Evolutionary conservation across 192 early-diverging fungal species (phyloP).

Genomic region (Entomortierella beljakovae): DNA sequence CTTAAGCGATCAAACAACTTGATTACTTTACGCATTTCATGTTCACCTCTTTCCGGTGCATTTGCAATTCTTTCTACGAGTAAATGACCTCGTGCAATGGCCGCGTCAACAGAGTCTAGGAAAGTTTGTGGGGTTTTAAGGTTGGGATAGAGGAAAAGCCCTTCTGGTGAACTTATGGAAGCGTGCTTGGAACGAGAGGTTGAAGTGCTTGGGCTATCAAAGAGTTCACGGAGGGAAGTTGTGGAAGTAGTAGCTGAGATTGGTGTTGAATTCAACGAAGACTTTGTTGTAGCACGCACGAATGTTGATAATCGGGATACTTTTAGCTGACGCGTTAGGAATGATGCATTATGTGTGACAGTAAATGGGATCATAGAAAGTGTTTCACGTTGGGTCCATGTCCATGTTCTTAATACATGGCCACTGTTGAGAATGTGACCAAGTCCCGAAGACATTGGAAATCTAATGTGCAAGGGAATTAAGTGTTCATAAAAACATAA

Average conservation of each 20-base stretch:
- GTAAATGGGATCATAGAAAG: neutral
- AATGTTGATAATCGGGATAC: neutral
- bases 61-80: conserved; percentile 64
- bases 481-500: neutral
- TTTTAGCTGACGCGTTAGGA: neutral
- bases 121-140: conserved; percentile 56
- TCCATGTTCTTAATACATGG: conserved; percentile 10
- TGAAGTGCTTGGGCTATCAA: conserved; percentile 29
- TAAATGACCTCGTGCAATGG: conserved; percentile 61
- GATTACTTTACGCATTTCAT: conserved; percentile 79
- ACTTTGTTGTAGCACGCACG: neutral
- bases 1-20: conserved; percentile 91
- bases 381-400: conserved; percentile 6
- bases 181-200: conserved; percentile 21
- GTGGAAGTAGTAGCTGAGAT: conserved; percentile 8
- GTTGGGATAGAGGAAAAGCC: conserved; percentile 58
- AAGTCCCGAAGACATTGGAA: conserved; percentile 29
- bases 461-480: neutral
- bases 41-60: conserved; percentile 57
- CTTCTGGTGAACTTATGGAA: conserved; percentile 14
- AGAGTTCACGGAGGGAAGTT: conserved; percentile 31
- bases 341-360: neutral
- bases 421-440: conserved; percentile 31
- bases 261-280: neutral
- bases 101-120: conserved; percentile 58